Evolutionary conservation across 2,329 filamentous ascomycete genomes (phyloP).

Genomic region (Cladosporium sp.): DNA sequence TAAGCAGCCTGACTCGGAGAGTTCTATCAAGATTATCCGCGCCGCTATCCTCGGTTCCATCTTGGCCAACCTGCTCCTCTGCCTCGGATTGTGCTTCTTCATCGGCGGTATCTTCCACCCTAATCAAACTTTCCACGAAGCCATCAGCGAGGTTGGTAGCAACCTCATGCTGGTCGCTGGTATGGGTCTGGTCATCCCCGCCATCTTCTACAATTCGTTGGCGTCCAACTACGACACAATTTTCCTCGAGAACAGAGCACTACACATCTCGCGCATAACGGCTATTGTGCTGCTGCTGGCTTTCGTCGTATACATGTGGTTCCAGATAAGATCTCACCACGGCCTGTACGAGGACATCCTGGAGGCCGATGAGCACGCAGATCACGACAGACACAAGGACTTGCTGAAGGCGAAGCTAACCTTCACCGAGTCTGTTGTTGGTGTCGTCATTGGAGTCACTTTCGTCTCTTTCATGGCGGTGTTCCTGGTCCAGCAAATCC

Average conservation of each 20-base stretch:
- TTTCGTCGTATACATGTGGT: slow-evolving; percentile 60
- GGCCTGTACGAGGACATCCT: slow-evolving; percentile 73
- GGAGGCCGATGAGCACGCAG: slow-evolving; percentile 63
- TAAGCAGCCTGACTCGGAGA: slow-evolving; percentile 21
- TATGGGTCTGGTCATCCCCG: slow-evolving; percentile 45
- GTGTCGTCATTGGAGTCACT: slow-evolving; percentile 60
- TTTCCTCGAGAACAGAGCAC: slow-evolving; percentile 47
- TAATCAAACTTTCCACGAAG: slow-evolving; percentile 68
- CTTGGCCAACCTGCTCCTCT: slow-evolving; percentile 74
- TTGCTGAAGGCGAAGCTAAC: slow-evolving; percentile 64
- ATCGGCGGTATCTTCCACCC: slow-evolving; percentile 66
- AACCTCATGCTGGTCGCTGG: slow-evolving; percentile 74
- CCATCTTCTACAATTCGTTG: slow-evolving; percentile 50
- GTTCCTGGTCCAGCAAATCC: slow-evolving; percentile 71
- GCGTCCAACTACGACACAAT: background rate
- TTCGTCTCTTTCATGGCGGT: slow-evolving; percentile 72
- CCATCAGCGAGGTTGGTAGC: slow-evolving; percentile 73
- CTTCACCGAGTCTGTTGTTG: slow-evolving; percentile 65
- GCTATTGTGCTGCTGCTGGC: slow-evolving; percentile 67
- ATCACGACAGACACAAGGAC: slow-evolving; percentile 61
- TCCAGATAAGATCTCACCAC: slow-evolving; percentile 72
- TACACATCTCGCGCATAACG: slow-evolving; percentile 66
- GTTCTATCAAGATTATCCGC: slow-evolving; percentile 59
- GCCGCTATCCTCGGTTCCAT: slow-evolving; percentile 80
- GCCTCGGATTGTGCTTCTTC: slow-evolving; percentile 78